Conservation (phyloP, 164 flowering plant genomes). For the Sextonia rubra region DNA sequence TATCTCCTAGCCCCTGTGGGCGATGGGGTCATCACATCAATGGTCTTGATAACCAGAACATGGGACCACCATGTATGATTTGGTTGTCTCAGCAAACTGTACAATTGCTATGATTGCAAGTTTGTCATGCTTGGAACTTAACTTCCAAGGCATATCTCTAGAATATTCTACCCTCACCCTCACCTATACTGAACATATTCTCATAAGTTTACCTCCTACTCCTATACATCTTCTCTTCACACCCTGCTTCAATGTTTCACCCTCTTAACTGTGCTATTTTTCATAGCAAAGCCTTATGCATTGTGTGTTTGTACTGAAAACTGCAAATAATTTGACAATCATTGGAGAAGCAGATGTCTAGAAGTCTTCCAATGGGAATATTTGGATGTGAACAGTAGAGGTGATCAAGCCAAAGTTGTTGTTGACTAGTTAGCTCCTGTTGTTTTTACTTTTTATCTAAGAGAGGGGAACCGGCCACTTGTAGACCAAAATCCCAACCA, state of each 20-base stretch:
- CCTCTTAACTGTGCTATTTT: neutral
- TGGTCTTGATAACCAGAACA: too few species aligned
- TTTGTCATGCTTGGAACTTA: neutral
- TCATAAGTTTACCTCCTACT: neutral
- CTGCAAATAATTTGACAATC: neutral
- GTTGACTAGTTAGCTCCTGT: too few species aligned
- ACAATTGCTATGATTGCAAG: too few species aligned
- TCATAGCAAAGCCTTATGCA: neutral
- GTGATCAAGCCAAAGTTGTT: too few species aligned
- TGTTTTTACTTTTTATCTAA: too few species aligned
- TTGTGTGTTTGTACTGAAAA: neutral
- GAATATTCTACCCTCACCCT: slow-evolving; percentile 1
- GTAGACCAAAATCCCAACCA: too few species aligned
- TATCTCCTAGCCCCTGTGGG: too few species aligned
- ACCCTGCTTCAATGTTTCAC: neutral
- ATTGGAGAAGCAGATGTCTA: neutral
- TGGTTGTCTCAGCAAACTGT: too few species aligned
- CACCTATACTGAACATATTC: neutral
- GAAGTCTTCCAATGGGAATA: neutral
- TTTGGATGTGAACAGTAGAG: too few species aligned
- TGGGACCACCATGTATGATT: too few species aligned
- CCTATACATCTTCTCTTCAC: neutral
- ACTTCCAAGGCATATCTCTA: neutral
- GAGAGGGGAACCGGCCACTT: too few species aligned
- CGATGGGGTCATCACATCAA: too few species aligned